phyloP scores from a whole-genome alignment of 192 early-diverging fungal genomes.

The Pilaira anomala region DNA sequence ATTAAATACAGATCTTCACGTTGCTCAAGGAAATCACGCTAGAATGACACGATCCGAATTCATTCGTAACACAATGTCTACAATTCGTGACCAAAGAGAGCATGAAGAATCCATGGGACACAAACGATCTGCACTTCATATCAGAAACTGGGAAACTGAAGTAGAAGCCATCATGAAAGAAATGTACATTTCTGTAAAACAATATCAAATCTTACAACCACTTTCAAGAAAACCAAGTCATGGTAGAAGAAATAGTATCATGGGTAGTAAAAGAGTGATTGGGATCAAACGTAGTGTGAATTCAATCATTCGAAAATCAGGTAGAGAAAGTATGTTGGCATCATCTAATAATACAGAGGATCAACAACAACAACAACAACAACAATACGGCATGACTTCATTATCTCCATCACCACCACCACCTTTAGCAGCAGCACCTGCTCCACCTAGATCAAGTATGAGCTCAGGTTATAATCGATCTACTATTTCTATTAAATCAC shows the following conservation, averaged over 20 bases:
- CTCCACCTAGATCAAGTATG: neutral
- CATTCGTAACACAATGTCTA: constrained; percentile 64
- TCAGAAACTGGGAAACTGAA: constrained; percentile 24
- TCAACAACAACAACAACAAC: neutral
- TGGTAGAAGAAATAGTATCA: constrained; percentile 6
- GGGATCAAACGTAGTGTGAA: constrained; percentile 27
- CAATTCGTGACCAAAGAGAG: constrained; percentile 36
- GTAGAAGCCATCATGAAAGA: constrained; percentile 25
- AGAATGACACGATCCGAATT: constrained; percentile 77
- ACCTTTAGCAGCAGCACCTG: no score
- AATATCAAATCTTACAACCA: constrained; percentile 39
- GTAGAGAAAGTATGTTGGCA: constrained; percentile 23
- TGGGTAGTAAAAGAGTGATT: constrained; percentile 11
- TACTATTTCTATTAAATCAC: neutral
- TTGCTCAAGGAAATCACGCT: constrained; percentile 66
- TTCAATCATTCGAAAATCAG: constrained; percentile 23
- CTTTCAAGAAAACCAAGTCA: neutral
- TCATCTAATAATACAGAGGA: constrained; percentile 10
- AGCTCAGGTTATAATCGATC: constrained; percentile 1
- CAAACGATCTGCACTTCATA: neutral
- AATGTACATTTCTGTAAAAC: constrained; percentile 40
- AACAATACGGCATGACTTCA: neutral
- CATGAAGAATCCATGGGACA: constrained; percentile 11
- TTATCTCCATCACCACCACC: no score
- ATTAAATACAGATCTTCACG: constrained; percentile 91